Base-by-base conservation (phyloP, 805 yeast species). In the Pichia deserticola region DNA sequence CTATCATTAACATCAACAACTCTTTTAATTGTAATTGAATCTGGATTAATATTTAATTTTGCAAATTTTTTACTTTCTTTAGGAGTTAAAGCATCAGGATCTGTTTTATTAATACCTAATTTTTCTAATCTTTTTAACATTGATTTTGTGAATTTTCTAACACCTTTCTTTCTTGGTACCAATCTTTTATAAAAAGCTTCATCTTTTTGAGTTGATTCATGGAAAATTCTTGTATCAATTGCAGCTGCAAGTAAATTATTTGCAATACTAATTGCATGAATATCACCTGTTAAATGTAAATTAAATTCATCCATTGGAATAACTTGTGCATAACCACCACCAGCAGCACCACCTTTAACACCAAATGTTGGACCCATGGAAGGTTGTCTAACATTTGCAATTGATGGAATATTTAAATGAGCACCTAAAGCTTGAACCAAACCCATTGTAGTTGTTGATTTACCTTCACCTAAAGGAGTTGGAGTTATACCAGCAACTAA, bases 291-390 rank as follows among this genome's bases (percentile, higher is more conserved):
- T 54, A 85, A 78, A 64, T 85, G 92, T 85, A 85, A 78, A 72
- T 85, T 85, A 73, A 85, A 85, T 63, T 85, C 93, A 67, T 85
- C 92, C 93, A 85, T 85, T 55, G 93, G 93, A 64, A 85, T 84
- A 34, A 85, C 93, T 68, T 85, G 92, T 32, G 93, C 82, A 63
- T 84, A 85, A 52, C 93, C 93, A 66, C 93, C 92, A 65, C 93
- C 93, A 7, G 93, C 93, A 57, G 93, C 93, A 70, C 93, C 93
- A 68, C 93, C 93, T 66, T 85, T 85, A 57, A 85, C 84, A 70
- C 93, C 93, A 61, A 85, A 85, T 20, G 93, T 85, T 56, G 93
- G 93, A 49, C 93, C 93, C 90, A 85, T 84, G 8, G 89, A 82
- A 29, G 93, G 93, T 65, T 85, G 93, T 74, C 93, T 79, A 47